Conservation (phyloP, 495 filamentous ascomycete genomes). For the Neurospora cerealis region DNA sequence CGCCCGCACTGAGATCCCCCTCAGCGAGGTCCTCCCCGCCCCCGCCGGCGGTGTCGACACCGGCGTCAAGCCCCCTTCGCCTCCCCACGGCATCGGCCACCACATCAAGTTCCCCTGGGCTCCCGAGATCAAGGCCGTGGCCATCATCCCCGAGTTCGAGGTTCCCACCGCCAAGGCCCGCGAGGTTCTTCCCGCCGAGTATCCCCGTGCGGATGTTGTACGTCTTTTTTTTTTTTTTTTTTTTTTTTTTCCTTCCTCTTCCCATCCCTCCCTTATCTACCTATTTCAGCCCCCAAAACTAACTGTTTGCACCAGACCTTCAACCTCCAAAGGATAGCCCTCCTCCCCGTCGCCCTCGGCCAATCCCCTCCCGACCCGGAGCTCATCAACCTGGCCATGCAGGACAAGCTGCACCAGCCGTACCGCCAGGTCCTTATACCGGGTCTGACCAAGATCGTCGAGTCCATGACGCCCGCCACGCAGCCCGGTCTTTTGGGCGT, state of each 20-base stretch:
- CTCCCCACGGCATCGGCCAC: slow-evolving; percentile 84
- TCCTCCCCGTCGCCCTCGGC: slow-evolving; percentile 78
- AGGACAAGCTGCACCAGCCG: slow-evolving; percentile 93
- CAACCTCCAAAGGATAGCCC: slow-evolving; percentile 84
- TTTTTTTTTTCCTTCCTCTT: not conserved
- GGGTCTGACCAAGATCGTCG: slow-evolving; percentile 80
- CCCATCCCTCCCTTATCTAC: not conserved
- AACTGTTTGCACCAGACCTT: slow-evolving; percentile 49
- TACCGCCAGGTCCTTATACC: slow-evolving; percentile 85
- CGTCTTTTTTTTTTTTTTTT: slow-evolving; percentile 16
- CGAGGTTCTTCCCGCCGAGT: slow-evolving; percentile 65
- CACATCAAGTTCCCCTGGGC: slow-evolving; percentile 89
- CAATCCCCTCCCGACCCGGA: slow-evolving; percentile 83
- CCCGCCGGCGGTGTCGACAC: slow-evolving; percentile 84
- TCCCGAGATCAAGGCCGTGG: slow-evolving; percentile 85
- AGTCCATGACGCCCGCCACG: slow-evolving; percentile 70
- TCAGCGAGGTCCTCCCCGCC: slow-evolving; percentile 82
- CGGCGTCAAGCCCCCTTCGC: slow-evolving; percentile 69
- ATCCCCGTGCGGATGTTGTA: slow-evolving; percentile 70
- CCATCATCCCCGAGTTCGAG: slow-evolving; percentile 90
- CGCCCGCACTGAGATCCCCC: slow-evolving; percentile 81
- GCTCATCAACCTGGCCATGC: slow-evolving; percentile 93
- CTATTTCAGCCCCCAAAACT: not conserved
- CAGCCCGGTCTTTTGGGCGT: slow-evolving; percentile 86
- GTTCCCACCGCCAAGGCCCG: slow-evolving; percentile 83